Evolutionary conservation across 768 basidiomycete species (phyloP).

Genomic region (Mycena albidolilacea): DNA sequence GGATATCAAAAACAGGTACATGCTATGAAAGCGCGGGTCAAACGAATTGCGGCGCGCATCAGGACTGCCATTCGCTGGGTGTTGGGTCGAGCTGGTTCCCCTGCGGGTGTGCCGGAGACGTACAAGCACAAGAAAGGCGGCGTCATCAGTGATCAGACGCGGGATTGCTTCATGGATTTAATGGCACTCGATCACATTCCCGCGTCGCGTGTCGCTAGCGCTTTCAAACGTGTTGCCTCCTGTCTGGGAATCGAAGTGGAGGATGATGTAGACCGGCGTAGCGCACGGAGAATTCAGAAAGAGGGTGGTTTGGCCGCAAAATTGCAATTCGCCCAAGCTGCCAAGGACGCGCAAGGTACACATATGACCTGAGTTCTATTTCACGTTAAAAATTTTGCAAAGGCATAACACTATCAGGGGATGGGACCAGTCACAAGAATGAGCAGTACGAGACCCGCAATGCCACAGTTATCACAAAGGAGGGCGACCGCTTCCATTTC

Average conservation of each 20-base stretch:
- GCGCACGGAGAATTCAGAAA: not conserved
- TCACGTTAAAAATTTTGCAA: not conserved
- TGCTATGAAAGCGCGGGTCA: too few relatives aligned
- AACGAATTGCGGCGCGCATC: too few relatives aligned
- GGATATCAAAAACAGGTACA: too few relatives aligned
- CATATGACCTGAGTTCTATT: not conserved
- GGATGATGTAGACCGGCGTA: not conserved
- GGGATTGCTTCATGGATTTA: too few relatives aligned
- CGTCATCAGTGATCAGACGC: too few relatives aligned
- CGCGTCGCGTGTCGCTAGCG: too few relatives aligned
- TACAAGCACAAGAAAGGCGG: too few relatives aligned
- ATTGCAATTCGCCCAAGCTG: not conserved
- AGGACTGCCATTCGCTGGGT: too few relatives aligned
- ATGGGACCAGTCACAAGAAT: not conserved
- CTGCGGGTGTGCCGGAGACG: too few relatives aligned
- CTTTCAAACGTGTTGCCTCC: too few relatives aligned
- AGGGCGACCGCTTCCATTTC: not conserved
- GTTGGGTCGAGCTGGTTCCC: too few relatives aligned
- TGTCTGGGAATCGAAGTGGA: not conserved
- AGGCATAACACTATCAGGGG: not conserved
- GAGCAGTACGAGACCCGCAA: not conserved
- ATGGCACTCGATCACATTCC: too few relatives aligned
- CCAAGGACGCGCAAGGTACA: not conserved
- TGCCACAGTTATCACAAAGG: not conserved
- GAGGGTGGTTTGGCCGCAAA: not conserved